A percentile compares a stretch with the other conserved stretches of the same genome.
Conservation (phyloP, 495 filamentous ascomycete genomes). For the Tetracladium marchalianum region DNA sequence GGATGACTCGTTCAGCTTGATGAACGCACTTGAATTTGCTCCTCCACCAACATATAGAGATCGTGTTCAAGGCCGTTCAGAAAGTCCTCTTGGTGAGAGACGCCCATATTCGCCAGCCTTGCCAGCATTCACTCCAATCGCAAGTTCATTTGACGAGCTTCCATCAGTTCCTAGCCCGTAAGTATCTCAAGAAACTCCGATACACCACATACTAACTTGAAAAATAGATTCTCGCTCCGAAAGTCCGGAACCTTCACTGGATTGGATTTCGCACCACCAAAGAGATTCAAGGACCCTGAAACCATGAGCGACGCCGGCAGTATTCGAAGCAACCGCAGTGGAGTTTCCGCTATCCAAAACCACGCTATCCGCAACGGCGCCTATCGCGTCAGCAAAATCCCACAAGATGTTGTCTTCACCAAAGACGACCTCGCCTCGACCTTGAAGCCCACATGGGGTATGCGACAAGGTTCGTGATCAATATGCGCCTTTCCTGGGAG, state of each 20-base stretch:
- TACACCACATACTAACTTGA: slow-evolving; percentile 20
- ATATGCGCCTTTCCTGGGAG: slow-evolving; percentile 6
- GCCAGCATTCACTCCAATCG: slow-evolving; percentile 64
- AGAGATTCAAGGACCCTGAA: slow-evolving; percentile 57
- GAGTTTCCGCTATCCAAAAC: slow-evolving; percentile 59
- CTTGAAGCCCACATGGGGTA: slow-evolving; percentile 73
- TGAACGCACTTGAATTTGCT: slow-evolving; percentile 72
- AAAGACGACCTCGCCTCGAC: slow-evolving; percentile 56
- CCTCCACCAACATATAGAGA: slow-evolving; percentile 63
- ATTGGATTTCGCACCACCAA: slow-evolving; percentile 91
- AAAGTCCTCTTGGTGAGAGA: slow-evolving; percentile 68
- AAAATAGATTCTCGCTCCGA: slow-evolving; percentile 65
- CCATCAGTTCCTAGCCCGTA: slow-evolving; percentile 80
- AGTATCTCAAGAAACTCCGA: slow-evolving; percentile 32
- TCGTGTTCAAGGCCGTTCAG: slow-evolving; percentile 60
- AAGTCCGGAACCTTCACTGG: slow-evolving; percentile 85
- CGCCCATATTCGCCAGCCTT: slow-evolving; percentile 63
- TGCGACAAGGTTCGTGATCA: slow-evolving; percentile 27
- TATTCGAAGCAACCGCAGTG: slow-evolving; percentile 76
- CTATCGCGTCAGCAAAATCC: slow-evolving; percentile 81
- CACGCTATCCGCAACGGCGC: slow-evolving; percentile 79
- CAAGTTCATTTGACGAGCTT: slow-evolving; percentile 80
- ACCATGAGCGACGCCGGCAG: slow-evolving; percentile 75
- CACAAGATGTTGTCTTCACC: slow-evolving; percentile 73
- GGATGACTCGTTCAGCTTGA: slow-evolving; percentile 68